A percentile compares a stretch with the other conserved stretches of the same genome.
phyloP scores from a whole-genome alignment of 2,329 filamentous ascomycete genomes.

The Cordyceps cicadae region DNA sequence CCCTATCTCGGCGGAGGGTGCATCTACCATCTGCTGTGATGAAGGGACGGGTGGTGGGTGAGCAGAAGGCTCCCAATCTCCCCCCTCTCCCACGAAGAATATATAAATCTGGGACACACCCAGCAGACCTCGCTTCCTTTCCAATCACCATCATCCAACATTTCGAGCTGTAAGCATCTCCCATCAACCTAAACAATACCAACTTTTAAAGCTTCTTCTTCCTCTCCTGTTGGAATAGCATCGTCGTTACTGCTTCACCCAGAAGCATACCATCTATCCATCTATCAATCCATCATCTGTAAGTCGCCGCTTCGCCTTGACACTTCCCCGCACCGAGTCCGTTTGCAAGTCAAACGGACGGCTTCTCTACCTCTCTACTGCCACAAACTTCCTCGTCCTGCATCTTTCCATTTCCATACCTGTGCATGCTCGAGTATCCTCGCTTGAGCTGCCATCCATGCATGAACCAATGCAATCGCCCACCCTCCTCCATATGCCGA shows the following conservation, averaged over 20 bases:
- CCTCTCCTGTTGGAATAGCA: neutral
- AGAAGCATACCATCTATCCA: neutral
- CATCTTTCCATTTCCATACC: neutral
- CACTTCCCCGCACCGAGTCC: constrained; percentile 4
- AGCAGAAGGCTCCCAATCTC: neutral
- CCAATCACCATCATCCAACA: neutral
- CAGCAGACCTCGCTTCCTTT: neutral
- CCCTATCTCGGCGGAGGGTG: neutral
- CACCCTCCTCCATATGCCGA: neutral
- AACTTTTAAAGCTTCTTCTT: neutral
- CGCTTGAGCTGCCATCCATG: neutral
- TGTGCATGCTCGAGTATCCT: neutral
- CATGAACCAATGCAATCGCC: neutral
- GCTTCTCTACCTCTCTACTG: neutral
- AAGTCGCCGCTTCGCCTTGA: neutral
- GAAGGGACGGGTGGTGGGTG: neutral
- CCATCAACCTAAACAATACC: neutral
- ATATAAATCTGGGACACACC: neutral
- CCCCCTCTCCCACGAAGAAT: constrained; percentile 1
- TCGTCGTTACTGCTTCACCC: neutral
- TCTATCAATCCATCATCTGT: neutral
- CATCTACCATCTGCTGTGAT: neutral
- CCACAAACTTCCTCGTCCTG: neutral
- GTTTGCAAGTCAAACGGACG: constrained; percentile 7
- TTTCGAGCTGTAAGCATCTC: neutral